A percentile compares a stretch with the other conserved stretches of the same genome.
phyloP scores from a whole-genome alignment of 768 basidiomycete species.

The Phaeotremella fagi region DNA sequence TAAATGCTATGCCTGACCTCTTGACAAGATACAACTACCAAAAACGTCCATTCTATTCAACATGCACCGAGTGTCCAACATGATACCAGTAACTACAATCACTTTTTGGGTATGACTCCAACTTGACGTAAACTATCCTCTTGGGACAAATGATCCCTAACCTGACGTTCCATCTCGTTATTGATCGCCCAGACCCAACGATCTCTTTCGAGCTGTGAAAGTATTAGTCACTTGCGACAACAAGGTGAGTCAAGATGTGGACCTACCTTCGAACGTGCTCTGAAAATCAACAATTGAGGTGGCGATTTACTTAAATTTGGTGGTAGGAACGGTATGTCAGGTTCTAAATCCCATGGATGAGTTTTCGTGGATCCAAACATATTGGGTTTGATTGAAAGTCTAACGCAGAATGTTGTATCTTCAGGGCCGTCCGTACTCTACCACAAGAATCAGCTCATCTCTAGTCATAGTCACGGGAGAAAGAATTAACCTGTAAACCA shows the following conservation, averaged over 20 bases:
- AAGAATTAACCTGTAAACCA: conserved; percentile 65
- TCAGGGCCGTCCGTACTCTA: conserved; percentile 67
- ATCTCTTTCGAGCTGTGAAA: conserved; percentile 76
- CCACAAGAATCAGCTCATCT: not conserved
- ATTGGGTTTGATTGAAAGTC: conserved; percentile 46
- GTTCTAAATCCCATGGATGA: conserved; percentile 31
- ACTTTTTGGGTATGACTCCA: conserved; percentile 54
- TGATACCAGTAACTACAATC: not conserved
- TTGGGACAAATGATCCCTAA: conserved; percentile 59
- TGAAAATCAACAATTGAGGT: conserved; percentile 30
- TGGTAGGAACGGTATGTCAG: conserved; percentile 50
- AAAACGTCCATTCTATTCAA: no score
- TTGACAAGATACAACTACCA: no score
- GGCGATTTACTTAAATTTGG: conserved; percentile 53
- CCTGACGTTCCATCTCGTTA: conserved; percentile 77
- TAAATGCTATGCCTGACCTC: no score
- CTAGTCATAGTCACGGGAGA: not conserved
- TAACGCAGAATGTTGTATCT: conserved; percentile 76
- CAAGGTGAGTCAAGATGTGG: not conserved
- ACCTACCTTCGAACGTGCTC: conserved; percentile 46
- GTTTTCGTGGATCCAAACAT: conserved; percentile 50
- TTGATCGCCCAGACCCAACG: conserved; percentile 93
- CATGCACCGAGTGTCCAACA: no score
- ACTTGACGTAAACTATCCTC: conserved; percentile 64
- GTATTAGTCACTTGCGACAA: not conserved